Base-by-base conservation (phyloP, 2,329 filamentous ascomycete genomes). In the Penicillium sp. region DNA sequence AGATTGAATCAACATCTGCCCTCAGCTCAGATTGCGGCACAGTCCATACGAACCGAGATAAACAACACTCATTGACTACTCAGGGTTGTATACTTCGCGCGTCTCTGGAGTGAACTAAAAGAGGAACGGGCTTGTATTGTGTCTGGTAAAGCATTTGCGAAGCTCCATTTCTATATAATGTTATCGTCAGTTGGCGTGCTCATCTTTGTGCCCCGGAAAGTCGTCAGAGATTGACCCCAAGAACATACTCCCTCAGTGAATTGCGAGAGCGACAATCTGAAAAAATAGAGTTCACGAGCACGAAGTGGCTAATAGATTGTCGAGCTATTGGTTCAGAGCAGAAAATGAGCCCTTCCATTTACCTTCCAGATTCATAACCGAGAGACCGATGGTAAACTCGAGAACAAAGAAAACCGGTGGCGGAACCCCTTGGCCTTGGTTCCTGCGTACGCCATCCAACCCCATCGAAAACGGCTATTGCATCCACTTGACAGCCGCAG, bases 401-500 rank as follows among this genome's bases (percentile, higher is more conserved):
- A 38, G 23, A 30, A 67, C 56, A 66, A 68, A 65, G 59, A 58
- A 68, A 62, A 31, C 15, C 29, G 11, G 17, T 30, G 30, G 21
- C 38, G 5, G 35, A 35, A 29, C 26, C 13, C 55, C 35, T 50
- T 60, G 45, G 26, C 55, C 64, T 30, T 38, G 45, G 70, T 70
- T 71, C 67, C 67, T 73, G 70, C 67, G 65, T 63, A 68, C 63
- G 63, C 55, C 64, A 66, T 65, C 56, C 49, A 46, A 53, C 52
- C 57, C 48, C 51, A 45, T 56, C 26, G 21, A 41, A 30, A 8
- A 60, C 63, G 58, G 48, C 57, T 64, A 63, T 63, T 51, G 51
- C 35, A n/a, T 57, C 55, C 44, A 47, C 29, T 55, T 62, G 46
- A 54, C 55, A 64, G 61, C 51, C 47, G 26, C 56, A 23, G 47